Percentiles rank a stretch among this genome's conserved stretches.
phyloP scores from a whole-genome alignment of 2,329 filamentous ascomycete species.

The Pestalotiopsis sp. region DNA sequence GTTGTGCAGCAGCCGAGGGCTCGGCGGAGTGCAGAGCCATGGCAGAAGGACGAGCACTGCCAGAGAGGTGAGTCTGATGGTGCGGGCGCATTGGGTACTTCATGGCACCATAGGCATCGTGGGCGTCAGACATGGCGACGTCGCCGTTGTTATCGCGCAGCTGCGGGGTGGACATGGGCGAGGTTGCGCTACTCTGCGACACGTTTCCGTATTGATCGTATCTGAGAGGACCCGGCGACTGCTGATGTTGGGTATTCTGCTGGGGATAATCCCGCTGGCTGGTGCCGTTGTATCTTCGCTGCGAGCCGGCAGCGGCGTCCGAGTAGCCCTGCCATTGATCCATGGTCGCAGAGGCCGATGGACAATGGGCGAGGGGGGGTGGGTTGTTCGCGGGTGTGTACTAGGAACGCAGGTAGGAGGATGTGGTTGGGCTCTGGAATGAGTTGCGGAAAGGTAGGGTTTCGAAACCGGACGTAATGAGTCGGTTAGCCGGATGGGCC shows the following conservation, averaged over 20 bases:
- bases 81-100: slow-evolving; percentile 83
- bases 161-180: slow-evolving; percentile 55
- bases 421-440: slow-evolving; percentile 9
- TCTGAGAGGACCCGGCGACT: slow-evolving; percentile 63
- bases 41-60: slow-evolving; percentile 41
- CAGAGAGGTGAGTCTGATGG: slow-evolving; percentile 72
- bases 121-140: slow-evolving; percentile 82
- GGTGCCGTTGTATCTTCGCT: slow-evolving; percentile 55
- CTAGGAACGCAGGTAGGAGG: slow-evolving; percentile 1
- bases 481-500: slow-evolving; percentile 4
- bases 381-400: slow-evolving; percentile 15
- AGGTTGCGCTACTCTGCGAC: slow-evolving; percentile 39
- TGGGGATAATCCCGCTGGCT: slow-evolving; percentile 35
- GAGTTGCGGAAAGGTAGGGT: neutral
- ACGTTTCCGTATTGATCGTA: slow-evolving; percentile 62
- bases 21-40: slow-evolving; percentile 73
- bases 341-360: slow-evolving; percentile 41
- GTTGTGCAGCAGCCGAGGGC: slow-evolving; percentile 80
- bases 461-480: slow-evolving; percentile 8
- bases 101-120: slow-evolving; percentile 80
- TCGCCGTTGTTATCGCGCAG: slow-evolving; percentile 73
- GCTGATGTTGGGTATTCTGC: slow-evolving; percentile 36
- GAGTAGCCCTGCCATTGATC: slow-evolving; percentile 71
- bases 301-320: slow-evolving; percentile 62
- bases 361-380: slow-evolving; percentile 13